phyloP scores from a whole-genome alignment of 129 eudicot genomes.

The Apium graveolens region DNA sequence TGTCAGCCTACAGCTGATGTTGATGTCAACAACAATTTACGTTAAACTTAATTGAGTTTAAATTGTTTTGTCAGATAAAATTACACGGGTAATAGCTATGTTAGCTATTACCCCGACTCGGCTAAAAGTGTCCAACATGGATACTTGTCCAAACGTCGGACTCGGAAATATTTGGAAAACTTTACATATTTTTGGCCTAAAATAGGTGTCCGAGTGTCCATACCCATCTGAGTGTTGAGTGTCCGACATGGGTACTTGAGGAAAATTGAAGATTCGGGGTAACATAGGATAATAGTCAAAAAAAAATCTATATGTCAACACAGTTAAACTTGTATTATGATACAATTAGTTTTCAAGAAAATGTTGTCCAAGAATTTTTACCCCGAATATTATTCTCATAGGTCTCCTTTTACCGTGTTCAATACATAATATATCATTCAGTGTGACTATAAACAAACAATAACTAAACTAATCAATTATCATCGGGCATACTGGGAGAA shows the following conservation, averaged over 20 bases:
- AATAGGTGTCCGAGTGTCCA: no score
- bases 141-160: no score
- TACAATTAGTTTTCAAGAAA: neutral
- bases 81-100: neutral
- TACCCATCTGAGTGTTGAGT: no score
- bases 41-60: neutral
- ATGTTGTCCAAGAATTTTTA: neutral
- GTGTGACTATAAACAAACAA: neutral
- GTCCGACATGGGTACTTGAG: no score
- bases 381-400: neutral
- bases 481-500: neutral
- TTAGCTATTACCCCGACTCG: no score
- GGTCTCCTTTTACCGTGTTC: neutral
- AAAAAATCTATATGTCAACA: neutral
- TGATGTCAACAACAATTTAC: neutral
- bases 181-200: no score
- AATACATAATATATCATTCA: neutral
- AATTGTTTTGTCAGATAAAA: neutral
- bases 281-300: no score
- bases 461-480: neutral
- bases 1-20: neutral
- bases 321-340: neutral
- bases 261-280: no score
- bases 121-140: no score
- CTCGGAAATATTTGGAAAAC: no score